phyloP scores from a whole-genome alignment of 106 monocot species.

The Allium sativum region DNA sequence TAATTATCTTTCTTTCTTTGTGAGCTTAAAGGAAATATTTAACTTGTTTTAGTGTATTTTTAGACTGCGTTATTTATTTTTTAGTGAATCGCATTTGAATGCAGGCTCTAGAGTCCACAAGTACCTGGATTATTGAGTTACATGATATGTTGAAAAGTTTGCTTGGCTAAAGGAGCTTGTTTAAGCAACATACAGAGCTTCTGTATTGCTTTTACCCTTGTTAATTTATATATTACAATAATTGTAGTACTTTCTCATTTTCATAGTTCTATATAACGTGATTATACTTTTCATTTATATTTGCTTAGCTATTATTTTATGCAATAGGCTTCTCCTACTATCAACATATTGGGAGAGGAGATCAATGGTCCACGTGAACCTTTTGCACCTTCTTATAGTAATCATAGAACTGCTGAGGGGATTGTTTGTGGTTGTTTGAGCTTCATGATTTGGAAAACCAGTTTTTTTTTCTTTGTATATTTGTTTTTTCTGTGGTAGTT shows the following conservation, averaged over 20 bases:
- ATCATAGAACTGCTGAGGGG: constrained; percentile 43
- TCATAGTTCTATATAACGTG: background rate
- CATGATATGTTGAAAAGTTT: constrained; percentile 49
- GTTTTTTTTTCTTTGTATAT: no score
- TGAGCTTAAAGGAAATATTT: no score
- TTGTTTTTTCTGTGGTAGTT: no score
- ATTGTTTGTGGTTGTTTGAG: constrained; percentile 68
- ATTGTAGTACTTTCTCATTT: constrained; percentile 4
- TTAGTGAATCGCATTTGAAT: constrained; percentile 2
- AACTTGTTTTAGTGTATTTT: no score
- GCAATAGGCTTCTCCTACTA: constrained; percentile 47
- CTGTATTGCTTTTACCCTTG: no score
- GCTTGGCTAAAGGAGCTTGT: constrained; percentile 73
- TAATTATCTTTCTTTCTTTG: no score
- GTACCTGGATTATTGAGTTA: constrained; percentile 80
- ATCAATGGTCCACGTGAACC: constrained; percentile 15
- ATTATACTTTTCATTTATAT: background rate
- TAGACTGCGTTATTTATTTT: constrained; percentile 2
- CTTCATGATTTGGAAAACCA: no score
- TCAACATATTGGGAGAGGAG: constrained; percentile 61
- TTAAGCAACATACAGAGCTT: constrained; percentile 82
- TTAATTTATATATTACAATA: background rate
- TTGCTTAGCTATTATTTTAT: background rate
- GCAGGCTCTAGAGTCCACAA: constrained; percentile 86
- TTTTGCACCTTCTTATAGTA: constrained; percentile 15